Conservation (phyloP, 2,329 filamentous ascomycete species). For the Albophoma yamanashiensis region DNA sequence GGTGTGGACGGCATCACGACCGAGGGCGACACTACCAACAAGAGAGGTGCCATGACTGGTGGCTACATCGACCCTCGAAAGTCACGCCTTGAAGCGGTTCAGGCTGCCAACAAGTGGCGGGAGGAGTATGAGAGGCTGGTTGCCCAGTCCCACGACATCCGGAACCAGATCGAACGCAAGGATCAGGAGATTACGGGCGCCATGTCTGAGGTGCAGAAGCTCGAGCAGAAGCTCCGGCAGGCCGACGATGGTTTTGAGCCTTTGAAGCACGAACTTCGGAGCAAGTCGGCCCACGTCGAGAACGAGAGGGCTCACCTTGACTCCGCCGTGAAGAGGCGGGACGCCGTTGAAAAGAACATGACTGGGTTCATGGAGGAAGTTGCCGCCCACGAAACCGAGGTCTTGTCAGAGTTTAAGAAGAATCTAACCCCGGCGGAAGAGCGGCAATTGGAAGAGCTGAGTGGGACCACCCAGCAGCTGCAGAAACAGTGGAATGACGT, state of each 20-base stretch:
- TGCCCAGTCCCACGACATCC: slow-evolving; percentile 54
- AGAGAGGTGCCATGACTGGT: slow-evolving; percentile 89
- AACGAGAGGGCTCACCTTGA: slow-evolving; percentile 65
- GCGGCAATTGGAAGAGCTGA: slow-evolving; percentile 62
- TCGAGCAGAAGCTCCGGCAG: slow-evolving; percentile 67
- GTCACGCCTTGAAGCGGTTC: slow-evolving; percentile 79
- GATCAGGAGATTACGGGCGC: slow-evolving; percentile 84
- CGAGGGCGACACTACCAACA: slow-evolving; percentile 90
- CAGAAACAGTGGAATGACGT: slow-evolving; percentile 68
- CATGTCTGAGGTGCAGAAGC: slow-evolving; percentile 73
- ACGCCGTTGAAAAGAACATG: slow-evolving; percentile 64
- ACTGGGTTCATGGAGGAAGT: slow-evolving; percentile 67
- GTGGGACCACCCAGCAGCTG: slow-evolving; percentile 58
- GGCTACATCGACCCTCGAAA: slow-evolving; percentile 81
- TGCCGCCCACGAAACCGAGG: slow-evolving; percentile 66
- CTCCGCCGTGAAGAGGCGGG: slow-evolving; percentile 49
- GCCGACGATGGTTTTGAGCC: slow-evolving; percentile 76
- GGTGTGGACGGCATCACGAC: slow-evolving; percentile 88
- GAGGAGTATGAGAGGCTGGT: slow-evolving; percentile 61
- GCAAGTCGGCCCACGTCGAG: slow-evolving; percentile 65
- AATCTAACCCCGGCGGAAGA: slow-evolving; percentile 77
- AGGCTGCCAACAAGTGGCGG: slow-evolving; percentile 63
- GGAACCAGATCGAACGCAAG: slow-evolving; percentile 60
- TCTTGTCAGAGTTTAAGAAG: slow-evolving; percentile 86
- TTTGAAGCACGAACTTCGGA: slow-evolving; percentile 63